Evolutionary conservation across 805 yeast species (phyloP).

Genomic region (Brettanomyces custersianus): DNA sequence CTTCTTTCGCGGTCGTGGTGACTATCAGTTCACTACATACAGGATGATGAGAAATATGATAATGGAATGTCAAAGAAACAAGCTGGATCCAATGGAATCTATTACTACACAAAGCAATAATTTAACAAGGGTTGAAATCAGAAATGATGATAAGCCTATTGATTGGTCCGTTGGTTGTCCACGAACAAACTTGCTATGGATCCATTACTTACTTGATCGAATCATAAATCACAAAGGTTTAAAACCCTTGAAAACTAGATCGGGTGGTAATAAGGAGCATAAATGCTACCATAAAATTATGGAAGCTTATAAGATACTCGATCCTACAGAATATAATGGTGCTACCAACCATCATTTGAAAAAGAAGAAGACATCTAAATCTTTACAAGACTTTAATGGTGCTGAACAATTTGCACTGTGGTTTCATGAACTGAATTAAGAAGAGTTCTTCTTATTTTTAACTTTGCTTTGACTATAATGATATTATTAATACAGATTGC

Average conservation of each 20-base stretch:
- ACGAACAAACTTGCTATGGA: constrained; percentile 53
- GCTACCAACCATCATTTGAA: background rate
- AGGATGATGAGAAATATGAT: constrained; percentile 39
- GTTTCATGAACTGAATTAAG: background rate
- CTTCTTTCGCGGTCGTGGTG: constrained; percentile 52
- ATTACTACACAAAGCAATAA: too few relatives aligned
- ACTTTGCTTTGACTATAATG: too few relatives aligned
- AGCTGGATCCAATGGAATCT: constrained; percentile 2
- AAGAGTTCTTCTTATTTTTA: too few relatives aligned
- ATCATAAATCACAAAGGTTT: constrained; percentile 32
- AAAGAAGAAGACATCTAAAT: background rate
- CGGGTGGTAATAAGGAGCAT: constrained; percentile 1
- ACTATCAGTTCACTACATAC: constrained; percentile 54
- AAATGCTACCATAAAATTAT: background rate
- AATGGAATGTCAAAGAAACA: constrained; percentile 1
- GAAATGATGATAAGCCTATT: background rate
- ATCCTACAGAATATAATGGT: background rate
- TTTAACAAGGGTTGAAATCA: background rate
- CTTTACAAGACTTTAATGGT: background rate
- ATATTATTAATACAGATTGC: too few relatives aligned
- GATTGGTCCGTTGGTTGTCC: constrained; percentile 38
- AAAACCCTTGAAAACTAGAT: constrained; percentile 18
- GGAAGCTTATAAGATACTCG: constrained; percentile 2
- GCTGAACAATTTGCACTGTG: background rate
- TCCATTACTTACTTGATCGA: constrained; percentile 49